Conservation (phyloP, 495 filamentous ascomycete species). For the Penicillium angulare region DNA sequence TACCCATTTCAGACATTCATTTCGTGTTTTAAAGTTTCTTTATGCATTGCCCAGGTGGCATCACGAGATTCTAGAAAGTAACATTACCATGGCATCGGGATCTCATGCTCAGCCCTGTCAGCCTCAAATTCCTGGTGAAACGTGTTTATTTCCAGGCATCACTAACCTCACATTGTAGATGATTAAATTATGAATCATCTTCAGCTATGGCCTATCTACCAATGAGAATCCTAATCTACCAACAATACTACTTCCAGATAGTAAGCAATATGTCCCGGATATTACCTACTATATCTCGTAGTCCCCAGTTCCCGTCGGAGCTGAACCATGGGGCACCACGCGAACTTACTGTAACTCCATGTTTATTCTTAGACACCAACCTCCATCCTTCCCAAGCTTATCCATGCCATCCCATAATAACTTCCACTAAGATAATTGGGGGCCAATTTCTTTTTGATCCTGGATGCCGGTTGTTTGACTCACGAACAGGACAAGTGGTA, state of each 20-base stretch:
- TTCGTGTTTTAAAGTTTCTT: no score
- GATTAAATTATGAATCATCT: background rate
- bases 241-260: background rate
- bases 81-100: background rate
- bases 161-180: background rate
- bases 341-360: background rate
- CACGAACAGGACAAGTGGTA: no score
- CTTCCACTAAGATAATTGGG: background rate
- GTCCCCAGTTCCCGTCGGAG: conserved; percentile 10
- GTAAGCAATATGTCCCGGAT: background rate
- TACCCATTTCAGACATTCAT: conserved; percentile 21
- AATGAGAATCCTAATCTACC: background rate
- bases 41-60: no score
- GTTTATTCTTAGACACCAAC: conserved; percentile 16
- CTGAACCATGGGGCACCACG: conserved; percentile 20
- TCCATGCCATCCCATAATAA: background rate
- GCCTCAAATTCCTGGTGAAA: conserved; percentile 4
- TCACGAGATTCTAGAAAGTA: background rate
- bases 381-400: conserved; percentile 4
- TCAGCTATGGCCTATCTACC: background rate
- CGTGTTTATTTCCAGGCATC: background rate
- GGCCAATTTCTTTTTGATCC: background rate
- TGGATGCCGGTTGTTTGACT: no score
- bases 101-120: conserved; percentile 15
- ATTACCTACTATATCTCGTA: background rate